Conservation (phyloP, 768 basidiomycete genomes). For the Ramaria sp. region DNA sequence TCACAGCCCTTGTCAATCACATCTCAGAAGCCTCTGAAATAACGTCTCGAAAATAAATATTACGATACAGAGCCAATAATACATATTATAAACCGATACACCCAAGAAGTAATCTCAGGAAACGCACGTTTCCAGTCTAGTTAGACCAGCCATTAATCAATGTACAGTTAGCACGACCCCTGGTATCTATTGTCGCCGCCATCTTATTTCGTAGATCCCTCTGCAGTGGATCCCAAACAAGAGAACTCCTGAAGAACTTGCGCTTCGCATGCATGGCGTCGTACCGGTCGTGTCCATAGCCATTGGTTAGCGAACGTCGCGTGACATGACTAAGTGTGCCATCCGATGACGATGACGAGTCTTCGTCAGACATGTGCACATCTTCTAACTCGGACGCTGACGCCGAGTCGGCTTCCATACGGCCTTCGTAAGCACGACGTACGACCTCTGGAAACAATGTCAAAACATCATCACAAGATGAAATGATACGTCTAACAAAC, state of each 20-base stretch:
- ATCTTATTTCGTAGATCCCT: neutral
- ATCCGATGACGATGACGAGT: conserved; percentile 5
- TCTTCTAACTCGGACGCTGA: conserved; percentile 8
- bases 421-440: conserved; percentile 5
- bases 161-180: neutral
- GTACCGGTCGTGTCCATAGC: neutral
- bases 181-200: neutral
- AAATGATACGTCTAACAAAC: neutral
- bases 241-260: conserved; percentile 8
- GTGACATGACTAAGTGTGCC: neutral
- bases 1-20: no score
- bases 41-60: no score
- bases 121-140: neutral
- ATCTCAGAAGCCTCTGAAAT: no score
- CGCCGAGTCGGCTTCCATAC: conserved; percentile 7
- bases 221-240: conserved; percentile 2
- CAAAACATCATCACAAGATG: neutral
- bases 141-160: neutral
- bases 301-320: neutral
- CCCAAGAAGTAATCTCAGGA: neutral
- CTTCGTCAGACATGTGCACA: conserved; percentile 3
- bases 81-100: neutral
- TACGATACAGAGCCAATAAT: neutral
- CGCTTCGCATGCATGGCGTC: neutral
- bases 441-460: neutral